phyloP scores from a whole-genome alignment of 1,139 yeast genomes.

The Debaryomyces robertsiae region DNA sequence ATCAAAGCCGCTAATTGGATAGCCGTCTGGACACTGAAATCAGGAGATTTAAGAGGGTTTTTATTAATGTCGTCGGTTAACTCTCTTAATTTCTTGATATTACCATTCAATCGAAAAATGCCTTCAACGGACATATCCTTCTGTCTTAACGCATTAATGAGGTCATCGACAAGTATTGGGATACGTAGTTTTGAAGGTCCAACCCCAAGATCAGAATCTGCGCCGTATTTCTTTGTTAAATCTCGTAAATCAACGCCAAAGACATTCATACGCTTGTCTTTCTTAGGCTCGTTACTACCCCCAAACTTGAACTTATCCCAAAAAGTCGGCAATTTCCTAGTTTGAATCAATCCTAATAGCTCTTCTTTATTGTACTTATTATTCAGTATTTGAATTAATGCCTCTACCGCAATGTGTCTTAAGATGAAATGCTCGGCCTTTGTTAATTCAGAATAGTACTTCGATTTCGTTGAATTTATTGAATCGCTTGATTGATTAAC shows the following conservation, averaged over 20 bases:
- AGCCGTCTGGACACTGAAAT: constrained; percentile 76
- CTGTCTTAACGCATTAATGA: constrained; percentile 79
- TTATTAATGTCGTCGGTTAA: constrained; percentile 75
- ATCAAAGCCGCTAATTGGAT: constrained; percentile 92
- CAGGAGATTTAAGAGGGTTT: constrained; percentile 72
- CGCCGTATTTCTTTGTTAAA: constrained; percentile 76
- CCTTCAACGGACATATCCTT: constrained; percentile 98
- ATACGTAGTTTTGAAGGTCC: constrained; percentile 81
- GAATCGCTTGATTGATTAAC: constrained; percentile 11
- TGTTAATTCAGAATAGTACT: constrained; percentile 73
- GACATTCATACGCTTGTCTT: constrained; percentile 44
- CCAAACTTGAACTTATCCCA: constrained; percentile 72
- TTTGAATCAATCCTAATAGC: constrained; percentile 55
- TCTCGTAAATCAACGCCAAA: constrained; percentile 80
- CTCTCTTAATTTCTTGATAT: constrained; percentile 78
- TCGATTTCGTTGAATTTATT: constrained; percentile 22
- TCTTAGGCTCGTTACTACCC: constrained; percentile 28
- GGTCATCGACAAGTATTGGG: constrained; percentile 86
- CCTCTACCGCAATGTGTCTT: constrained; percentile 69
- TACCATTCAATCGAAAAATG: constrained; percentile 94
- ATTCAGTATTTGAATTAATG: constrained; percentile 48
- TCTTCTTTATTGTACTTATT: constrained; percentile 51
- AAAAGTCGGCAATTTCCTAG: constrained; percentile 58
- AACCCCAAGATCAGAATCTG: constrained; percentile 83
- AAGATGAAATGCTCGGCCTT: constrained; percentile 62